A percentile compares a stretch with the other conserved stretches of the same genome.
Evolutionary conservation across 1,139 yeast species (phyloP).

Genomic region (Suhomyces anneliseae): DNA sequence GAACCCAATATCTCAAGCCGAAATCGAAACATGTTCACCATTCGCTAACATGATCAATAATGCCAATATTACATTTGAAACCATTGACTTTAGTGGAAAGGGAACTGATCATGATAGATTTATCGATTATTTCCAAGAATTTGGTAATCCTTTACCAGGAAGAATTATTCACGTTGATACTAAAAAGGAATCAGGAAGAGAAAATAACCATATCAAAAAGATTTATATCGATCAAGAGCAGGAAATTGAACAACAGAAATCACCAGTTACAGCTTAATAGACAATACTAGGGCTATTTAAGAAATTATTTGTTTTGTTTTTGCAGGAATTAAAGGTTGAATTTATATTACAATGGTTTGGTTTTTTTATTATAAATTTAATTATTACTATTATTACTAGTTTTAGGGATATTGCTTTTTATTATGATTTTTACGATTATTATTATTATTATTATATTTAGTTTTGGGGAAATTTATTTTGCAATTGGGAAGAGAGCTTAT

Average conservation of each 20-base stretch:
- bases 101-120: conserved; percentile 12
- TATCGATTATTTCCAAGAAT: conserved; percentile 16
- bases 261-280: background rate
- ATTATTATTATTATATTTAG: too few relatives aligned
- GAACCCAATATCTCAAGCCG: conserved; percentile 57
- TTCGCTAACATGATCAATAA: conserved; percentile 50
- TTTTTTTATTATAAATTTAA: too few relatives aligned
- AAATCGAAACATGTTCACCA: conserved; percentile 65
- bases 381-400: too few relatives aligned
- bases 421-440: too few relatives aligned
- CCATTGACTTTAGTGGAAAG: conserved; percentile 22
- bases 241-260: background rate
- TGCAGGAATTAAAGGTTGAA: background rate
- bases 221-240: conserved; percentile 9
- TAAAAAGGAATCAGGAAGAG: background rate
- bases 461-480: too few relatives aligned
- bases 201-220: conserved; percentile 1
- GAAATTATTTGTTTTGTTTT: background rate
- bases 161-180: conserved; percentile 7
- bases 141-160: conserved; percentile 20
- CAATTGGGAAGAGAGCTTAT: too few relatives aligned
- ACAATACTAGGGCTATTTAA: background rate
- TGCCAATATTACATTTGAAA: conserved; percentile 33
- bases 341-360: too few relatives aligned
- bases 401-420: too few relatives aligned